Evolutionary conservation across 1,139 yeast species (phyloP), one percentile per base, ranked within the genome.

Genomic region (Saccharomyces hybrid): DNA sequence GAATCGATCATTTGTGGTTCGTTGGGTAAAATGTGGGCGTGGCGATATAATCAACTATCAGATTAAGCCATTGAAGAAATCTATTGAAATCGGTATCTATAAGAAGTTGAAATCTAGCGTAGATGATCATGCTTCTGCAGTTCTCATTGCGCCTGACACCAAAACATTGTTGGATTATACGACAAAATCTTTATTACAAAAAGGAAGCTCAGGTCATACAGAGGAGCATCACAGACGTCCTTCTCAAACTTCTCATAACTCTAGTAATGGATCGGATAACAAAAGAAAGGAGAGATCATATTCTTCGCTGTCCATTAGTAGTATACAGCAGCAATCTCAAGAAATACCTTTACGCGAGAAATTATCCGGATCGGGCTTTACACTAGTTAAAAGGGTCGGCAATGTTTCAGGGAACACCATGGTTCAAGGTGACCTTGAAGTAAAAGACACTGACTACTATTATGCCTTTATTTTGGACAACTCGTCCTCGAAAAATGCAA

Each of bases 381-480:
- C 68, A 1, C 67, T 71, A 56, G 75, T 76, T 24, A 62, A 72
- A 66, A 72, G 81, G 75, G 66, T 78, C 67, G 79, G 81, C 61
- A 64, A 77, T 74, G 59, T 79, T 48, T 60, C 66, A n/a, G 80
- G 78, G 1, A 83, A 82, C 59, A 84, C 82, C 60, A 70, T 83
- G 65, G 79, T 79, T 51, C 83, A 81, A 55, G 96, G 95, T 0
- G 75, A 78, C 42, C 76, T 84, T 58, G 77, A 76, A 21, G 85
- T 85, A 1, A 68, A 71, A 2, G 73, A 74, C 34, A 75, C 73
- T 24, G 73, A 73, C 42, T 84, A 83, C 9, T 79, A 84, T 67
- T 87, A 81, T 73, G 98, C 97, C 0, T 86, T 93, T 67, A 86
- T 93, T 16, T 86, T 93, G 68, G 98, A 93, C 71, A 93, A 93